Evolutionary conservation across 352 stramenopile species (phyloP), one percentile per base, ranked within the genome.

Genomic region (Pythium plurisporium): DNA sequence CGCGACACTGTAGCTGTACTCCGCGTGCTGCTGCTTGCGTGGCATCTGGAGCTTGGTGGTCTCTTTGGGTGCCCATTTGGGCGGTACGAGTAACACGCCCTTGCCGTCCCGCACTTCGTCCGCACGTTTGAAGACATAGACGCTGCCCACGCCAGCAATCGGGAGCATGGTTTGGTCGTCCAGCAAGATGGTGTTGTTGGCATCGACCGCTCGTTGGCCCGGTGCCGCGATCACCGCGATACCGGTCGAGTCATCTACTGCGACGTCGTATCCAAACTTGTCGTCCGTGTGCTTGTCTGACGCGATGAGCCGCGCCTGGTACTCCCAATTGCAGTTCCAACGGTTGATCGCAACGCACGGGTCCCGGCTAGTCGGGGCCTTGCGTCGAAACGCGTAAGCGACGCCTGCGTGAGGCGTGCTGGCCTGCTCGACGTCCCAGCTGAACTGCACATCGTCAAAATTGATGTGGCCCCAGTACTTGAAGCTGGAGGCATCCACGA

Each of bases 391-490:
- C 12, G 77, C 71, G 58, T 96, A 97, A 1, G 82, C 86, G 19
- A 79, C 81, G 0, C 86, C 86, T 29, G 89, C 79, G n/a, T 70
- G 75, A 0, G 76, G 68, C 1, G 79, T 91, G 23, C 72, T 74
- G 2, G 76, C 50, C 60, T 95, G 84, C 6, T 64, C 58, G 10
- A 85, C 57, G n/a, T 89, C 64, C 96, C 95, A 99, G 51, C 76
- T 89, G 61, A 99, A 98, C 2, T 79, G 57, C 14, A 99, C 92
- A 36, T 98, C 74, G 69, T 99, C 96, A 37, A 98, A 95, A 65
- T 97, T 98, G 55, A 99, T 98, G 64, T 98, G 94, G 27, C 92
- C 94, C 94, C 95, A 99, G 30, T 82, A 73, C 0, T 69, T 56
- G 43, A 66, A 88, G 17, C 77, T 93, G 0, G 82, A 89, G 10